A percentile compares a stretch with the other conserved stretches of the same genome.
These are phyloP conservation scores for Yarrowia deformans DNA, from an alignment of 805 yeast species.

Conservation along the genomic window DNA sequence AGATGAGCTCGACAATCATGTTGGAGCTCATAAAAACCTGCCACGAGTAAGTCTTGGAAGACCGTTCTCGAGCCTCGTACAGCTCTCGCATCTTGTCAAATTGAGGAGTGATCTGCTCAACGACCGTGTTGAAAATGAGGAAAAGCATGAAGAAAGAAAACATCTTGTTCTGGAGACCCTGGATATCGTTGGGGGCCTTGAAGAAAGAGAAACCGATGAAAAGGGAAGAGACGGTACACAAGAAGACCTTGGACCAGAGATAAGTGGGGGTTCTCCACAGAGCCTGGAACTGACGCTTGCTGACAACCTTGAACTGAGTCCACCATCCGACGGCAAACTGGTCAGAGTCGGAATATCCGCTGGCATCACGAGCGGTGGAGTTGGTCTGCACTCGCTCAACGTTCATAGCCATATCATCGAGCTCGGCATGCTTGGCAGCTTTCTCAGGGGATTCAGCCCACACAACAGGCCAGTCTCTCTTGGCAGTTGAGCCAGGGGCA, in stretches of 20 bases:
- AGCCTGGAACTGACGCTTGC: conserved; percentile 63
- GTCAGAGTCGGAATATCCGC: conserved; percentile 45
- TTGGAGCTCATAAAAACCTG: conserved; percentile 68
- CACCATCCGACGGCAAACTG: conserved; percentile 56
- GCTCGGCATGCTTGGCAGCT: conserved; percentile 26
- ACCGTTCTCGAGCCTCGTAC: conserved; percentile 76
- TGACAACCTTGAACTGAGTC: conserved; percentile 56
- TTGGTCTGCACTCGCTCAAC: conserved; percentile 15
- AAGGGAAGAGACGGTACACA: conserved; percentile 61
- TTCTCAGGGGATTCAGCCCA: conserved; percentile 66
- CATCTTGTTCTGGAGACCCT: conserved; percentile 84
- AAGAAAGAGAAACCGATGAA: conserved; percentile 75
- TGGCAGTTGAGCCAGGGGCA: conserved; percentile 47
- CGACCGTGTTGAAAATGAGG: conserved; percentile 60
- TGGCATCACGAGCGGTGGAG: conserved; percentile 2
- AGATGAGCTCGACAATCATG: conserved; percentile 70
- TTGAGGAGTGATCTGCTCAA: conserved; percentile 69
- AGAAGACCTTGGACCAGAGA: conserved; percentile 62
- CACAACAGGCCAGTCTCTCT: conserved; percentile 59
- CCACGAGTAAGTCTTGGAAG: conserved; percentile 76
- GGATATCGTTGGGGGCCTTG: conserved; percentile 66
- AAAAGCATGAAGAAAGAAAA: conserved; percentile 74
- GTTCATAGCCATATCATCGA: conserved; percentile 14
- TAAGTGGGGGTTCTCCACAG: conserved; percentile 70
- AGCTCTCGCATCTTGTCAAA: conserved; percentile 66